Conservation (phyloP, 2,329 filamentous ascomycete genomes). For the Coleophoma eucalyptorum region DNA sequence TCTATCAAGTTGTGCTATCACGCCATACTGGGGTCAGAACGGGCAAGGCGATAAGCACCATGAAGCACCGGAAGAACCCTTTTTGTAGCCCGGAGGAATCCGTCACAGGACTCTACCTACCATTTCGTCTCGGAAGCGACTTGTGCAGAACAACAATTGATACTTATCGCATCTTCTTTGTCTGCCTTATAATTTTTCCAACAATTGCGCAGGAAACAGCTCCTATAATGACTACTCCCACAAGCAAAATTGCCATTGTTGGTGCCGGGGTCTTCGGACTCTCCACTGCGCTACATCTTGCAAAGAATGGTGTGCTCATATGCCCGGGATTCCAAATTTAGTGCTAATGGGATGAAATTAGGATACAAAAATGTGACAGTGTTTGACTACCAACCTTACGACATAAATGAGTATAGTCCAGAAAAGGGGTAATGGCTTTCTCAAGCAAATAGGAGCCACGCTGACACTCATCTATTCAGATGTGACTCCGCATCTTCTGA, state of each 20-base stretch:
- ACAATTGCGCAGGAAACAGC: not conserved
- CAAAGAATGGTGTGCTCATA: slow-evolving; percentile 25
- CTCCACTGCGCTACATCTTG: slow-evolving; percentile 35
- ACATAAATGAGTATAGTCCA: slow-evolving; percentile 30
- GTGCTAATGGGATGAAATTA: not conserved
- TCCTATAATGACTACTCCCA: not conserved
- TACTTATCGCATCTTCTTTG: not conserved
- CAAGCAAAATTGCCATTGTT: slow-evolving; percentile 30
- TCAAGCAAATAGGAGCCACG: not conserved
- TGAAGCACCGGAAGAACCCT: not conserved
- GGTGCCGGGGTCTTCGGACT: slow-evolving; percentile 36
- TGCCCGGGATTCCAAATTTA: not conserved
- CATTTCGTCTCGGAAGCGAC: not conserved
- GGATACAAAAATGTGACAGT: slow-evolving; percentile 43
- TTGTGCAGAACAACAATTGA: not conserved
- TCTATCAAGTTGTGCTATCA: not conserved
- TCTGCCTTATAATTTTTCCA: too few species aligned
- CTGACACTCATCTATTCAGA: slow-evolving; percentile 25
- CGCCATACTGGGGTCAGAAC: not conserved
- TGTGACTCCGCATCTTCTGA: slow-evolving; percentile 41
- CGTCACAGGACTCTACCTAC: not conserved
- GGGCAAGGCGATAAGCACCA: not conserved
- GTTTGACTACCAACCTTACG: slow-evolving; percentile 41
- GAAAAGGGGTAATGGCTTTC: not conserved
- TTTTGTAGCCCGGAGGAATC: too few species aligned